Percentiles rank a stretch among this genome's conserved stretches.
These are phyloP conservation scores for Picochlorum sp. DNA, from an alignment of 139 green algal genomes.

Conservation along the genomic window DNA sequence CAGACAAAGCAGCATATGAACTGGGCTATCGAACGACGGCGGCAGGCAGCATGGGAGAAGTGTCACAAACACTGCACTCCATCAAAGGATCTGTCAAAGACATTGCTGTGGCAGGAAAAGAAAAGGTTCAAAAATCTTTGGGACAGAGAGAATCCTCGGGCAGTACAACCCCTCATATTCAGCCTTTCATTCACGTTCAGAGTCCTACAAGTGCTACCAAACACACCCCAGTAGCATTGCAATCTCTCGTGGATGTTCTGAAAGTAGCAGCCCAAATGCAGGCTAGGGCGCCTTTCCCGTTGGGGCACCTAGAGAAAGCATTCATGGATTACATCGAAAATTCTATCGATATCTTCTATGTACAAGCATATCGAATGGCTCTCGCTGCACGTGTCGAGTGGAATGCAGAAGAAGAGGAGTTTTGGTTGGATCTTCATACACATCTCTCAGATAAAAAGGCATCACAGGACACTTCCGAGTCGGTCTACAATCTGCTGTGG, in stretches of 20 bases:
- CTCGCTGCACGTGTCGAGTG: neutral
- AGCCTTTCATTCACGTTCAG: too few species aligned
- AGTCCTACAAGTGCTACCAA: too few species aligned
- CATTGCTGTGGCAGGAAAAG: constrained; percentile 16
- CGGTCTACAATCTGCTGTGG: neutral
- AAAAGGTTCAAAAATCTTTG: constrained; percentile 9
- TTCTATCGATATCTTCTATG: neutral
- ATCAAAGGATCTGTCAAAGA: constrained; percentile 14
- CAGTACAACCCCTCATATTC: too few species aligned
- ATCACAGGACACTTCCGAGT: neutral
- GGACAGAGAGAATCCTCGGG: too few species aligned
- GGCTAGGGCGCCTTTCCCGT: too few species aligned
- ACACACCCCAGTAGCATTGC: too few species aligned
- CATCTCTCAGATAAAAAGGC: neutral
- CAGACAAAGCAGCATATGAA: constrained; percentile 1
- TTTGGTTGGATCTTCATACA: neutral
- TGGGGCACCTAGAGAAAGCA: too few species aligned
- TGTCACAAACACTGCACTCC: constrained; percentile 10
- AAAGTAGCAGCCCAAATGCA: too few species aligned
- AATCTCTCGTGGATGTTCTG: too few species aligned
- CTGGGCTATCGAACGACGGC: neutral
- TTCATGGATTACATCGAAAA: too few species aligned
- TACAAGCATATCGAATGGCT: neutral
- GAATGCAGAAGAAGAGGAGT: constrained; percentile 5
- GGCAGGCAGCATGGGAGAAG: neutral